Evolutionary conservation across 1,139 yeast genomes (phyloP), one percentile per base, ranked within the genome.

Genomic region (Saccharomyces pastorianus): DNA sequence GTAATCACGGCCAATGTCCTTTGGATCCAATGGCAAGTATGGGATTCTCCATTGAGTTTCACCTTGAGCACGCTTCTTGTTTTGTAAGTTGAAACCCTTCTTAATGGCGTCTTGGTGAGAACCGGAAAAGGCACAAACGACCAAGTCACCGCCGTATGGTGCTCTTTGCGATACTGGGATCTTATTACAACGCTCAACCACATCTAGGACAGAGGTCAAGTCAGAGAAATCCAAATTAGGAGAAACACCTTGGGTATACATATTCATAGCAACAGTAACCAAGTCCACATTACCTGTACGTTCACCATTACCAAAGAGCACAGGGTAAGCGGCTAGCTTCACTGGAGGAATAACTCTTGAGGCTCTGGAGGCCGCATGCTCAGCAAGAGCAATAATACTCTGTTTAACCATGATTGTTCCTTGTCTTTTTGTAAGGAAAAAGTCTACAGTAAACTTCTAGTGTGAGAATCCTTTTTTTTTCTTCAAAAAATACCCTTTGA

Each of bases 41-140:
- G 99, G 99, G 61, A 93, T 81, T 66, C 82, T 81, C 99, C 98
- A 91, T 25, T 53, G 51, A 47, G 64, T 61, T 52, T 73, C 74
- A 50, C 81, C 80, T 56, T 76, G 68, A 54, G 76, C 76, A 53
- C 73, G 70, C 59, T 75, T 73, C 64, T 73, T 73, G 46, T 77
- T 78, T 68, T 85, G 84, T 47, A 77, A 71, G 55, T 80, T 77
- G 75, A 93, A 91, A 47, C 98, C 98, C 76, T 93, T 93, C 75
- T 93, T 93, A 75, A 93, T 93, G 51, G 99, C 98, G 71, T 93
- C 98, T 76, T 93, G 98, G 73, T 93, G 98, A 46, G 96, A 88
- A 11, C 98, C 98, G 55, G 93, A 83, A 73, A 93, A 93, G 4
- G 98, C 98, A 74, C 96, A 88, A 48, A 91, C 97, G 58, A 93